Evolutionary conservation across 176 grass and related monocot genomes (phyloP).

Genomic region (Oryza meridionalis): DNA sequence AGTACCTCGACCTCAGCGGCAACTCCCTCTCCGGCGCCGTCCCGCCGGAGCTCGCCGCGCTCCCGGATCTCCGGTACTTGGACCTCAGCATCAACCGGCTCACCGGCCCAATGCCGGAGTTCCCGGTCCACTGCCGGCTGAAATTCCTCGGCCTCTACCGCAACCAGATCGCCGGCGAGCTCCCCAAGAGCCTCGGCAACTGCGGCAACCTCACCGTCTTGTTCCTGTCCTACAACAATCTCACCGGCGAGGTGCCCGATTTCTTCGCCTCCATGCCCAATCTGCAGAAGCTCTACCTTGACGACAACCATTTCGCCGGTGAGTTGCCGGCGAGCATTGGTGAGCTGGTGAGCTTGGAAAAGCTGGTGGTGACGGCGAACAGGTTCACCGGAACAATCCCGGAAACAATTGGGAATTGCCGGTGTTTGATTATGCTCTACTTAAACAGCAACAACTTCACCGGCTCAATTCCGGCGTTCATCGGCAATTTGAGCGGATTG

Average conservation of each 20-base stretch:
- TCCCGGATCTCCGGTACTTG: slow-evolving; percentile 48
- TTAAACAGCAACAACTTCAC: slow-evolving; percentile 53
- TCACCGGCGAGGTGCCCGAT: slow-evolving; percentile 47
- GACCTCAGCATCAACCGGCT: slow-evolving; percentile 51
- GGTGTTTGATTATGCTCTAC: slow-evolving; percentile 35
- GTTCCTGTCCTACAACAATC: slow-evolving; percentile 43
- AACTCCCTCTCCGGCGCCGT: slow-evolving; percentile 58
- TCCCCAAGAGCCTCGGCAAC: slow-evolving; percentile 58
- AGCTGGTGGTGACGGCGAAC: slow-evolving; percentile 37
- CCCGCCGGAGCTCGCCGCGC: slow-evolving; percentile 19
- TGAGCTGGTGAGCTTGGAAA: slow-evolving; percentile 28
- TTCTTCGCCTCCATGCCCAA: slow-evolving; percentile 45
- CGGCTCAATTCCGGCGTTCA: slow-evolving; percentile 32
- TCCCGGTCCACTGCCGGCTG: slow-evolving; percentile 38
- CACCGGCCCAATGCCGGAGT: slow-evolving; percentile 47
- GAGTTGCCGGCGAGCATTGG: slow-evolving; percentile 54
- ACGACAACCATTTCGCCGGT: slow-evolving; percentile 54
- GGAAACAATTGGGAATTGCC: slow-evolving; percentile 42
- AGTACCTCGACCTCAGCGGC: slow-evolving; percentile 44
- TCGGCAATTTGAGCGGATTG: slow-evolving; percentile 45
- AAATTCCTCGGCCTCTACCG: slow-evolving; percentile 30
- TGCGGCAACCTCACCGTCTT: slow-evolving; percentile 56
- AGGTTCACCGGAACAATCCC: slow-evolving; percentile 45
- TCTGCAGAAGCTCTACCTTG: slow-evolving; percentile 41
- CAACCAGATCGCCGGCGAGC: slow-evolving; percentile 44